Percentiles rank a stretch among this genome's conserved stretches.
These are phyloP conservation scores for Cucumis melo DNA, from an alignment of 306 rosid species.

Conservation along the genomic window DNA sequence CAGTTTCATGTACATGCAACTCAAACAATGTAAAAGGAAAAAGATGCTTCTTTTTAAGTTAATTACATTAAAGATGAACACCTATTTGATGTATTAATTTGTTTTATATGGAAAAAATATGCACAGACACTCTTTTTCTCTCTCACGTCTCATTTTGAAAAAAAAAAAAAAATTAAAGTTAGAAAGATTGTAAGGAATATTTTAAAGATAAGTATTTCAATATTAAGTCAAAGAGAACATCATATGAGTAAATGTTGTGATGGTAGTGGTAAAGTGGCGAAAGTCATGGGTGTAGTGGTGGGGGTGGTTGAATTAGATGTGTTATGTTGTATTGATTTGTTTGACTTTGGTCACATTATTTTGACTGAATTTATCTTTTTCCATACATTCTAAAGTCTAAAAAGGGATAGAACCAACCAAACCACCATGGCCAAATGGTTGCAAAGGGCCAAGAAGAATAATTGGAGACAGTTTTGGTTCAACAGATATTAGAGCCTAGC, in stretches of 20 bases:
- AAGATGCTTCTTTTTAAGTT: background rate
- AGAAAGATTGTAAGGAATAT: background rate
- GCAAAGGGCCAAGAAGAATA: background rate
- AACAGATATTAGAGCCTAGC: background rate
- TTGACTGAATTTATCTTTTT: background rate
- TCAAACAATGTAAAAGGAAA: background rate
- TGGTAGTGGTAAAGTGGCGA: conserved; percentile 1
- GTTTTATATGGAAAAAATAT: background rate
- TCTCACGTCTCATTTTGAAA: background rate
- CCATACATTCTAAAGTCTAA: background rate
- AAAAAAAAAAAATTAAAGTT: background rate
- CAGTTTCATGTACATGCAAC: background rate
- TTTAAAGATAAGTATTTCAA: background rate
- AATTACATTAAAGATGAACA: background rate
- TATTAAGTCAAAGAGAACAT: conserved; percentile 3
- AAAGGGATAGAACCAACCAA: background rate
- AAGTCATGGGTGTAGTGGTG: background rate
- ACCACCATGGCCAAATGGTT: background rate
- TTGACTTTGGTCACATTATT: background rate
- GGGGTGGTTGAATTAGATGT: background rate
- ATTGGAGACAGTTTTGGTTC: background rate
- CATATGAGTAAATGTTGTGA: background rate
- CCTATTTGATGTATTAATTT: background rate
- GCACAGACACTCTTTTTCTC: background rate
- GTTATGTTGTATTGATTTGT: background rate